These are phyloP conservation scores for Arctium lappa DNA, from an alignment of 129 eudicot species.

Conservation along the genomic window DNA sequence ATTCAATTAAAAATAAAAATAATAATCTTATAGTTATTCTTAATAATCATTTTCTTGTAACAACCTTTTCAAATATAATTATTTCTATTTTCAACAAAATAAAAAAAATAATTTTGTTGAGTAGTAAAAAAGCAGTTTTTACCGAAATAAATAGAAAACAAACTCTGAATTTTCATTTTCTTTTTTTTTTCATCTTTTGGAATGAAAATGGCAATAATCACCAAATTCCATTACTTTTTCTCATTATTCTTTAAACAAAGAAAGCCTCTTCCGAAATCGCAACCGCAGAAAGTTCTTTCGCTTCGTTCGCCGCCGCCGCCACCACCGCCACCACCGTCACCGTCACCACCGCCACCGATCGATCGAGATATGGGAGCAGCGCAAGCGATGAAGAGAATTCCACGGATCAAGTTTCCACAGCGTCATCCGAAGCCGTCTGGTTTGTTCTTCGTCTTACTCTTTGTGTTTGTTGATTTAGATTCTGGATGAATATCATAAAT, in stretches of 20 bases:
- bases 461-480: background rate
- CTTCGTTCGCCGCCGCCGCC: conserved; percentile 17
- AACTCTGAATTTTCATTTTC: background rate
- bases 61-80: no score
- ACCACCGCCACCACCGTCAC: background rate
- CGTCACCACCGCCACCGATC: conserved; percentile 4
- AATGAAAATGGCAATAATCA: conserved; percentile 15
- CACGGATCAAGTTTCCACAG: conserved; percentile 79
- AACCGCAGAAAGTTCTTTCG: conserved; percentile 1
- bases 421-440: conserved; percentile 66
- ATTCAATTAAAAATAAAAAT: no score
- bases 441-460: conserved; percentile 1
- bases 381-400: conserved; percentile 75
- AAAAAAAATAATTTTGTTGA: background rate
- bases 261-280: conserved; percentile 18
- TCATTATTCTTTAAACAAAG: conserved; percentile 22
- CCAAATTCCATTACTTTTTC: conserved; percentile 17
- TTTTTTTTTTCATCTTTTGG: background rate
- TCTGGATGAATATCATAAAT: background rate
- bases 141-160: background rate
- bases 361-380: conserved; percentile 36
- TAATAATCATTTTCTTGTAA: background rate
- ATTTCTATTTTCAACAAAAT: no score
- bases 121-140: background rate
- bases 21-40: no score